Conservation (phyloP, 2,329 filamentous ascomycete species). For the Beauveria asiatica region DNA sequence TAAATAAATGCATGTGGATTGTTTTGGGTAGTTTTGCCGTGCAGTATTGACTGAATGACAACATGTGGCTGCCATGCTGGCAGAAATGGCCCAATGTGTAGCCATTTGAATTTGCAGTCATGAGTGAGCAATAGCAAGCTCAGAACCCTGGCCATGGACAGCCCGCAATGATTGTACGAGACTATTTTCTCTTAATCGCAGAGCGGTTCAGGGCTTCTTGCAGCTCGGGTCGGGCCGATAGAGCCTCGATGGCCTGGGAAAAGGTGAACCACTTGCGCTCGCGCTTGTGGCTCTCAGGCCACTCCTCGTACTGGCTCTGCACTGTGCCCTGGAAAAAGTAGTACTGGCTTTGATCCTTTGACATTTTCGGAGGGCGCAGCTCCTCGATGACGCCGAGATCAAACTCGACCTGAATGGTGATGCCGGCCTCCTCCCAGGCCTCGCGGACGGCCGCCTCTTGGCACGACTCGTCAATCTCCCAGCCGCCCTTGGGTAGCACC, state of each 20-base stretch:
- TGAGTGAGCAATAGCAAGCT: neutral
- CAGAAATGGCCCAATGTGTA: neutral
- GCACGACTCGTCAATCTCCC: constrained; percentile 89
- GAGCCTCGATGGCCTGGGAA: constrained; percentile 65
- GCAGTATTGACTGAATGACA: neutral
- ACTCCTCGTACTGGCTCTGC: constrained; percentile 71
- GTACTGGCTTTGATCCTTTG: constrained; percentile 57
- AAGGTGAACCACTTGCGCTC: constrained; percentile 86
- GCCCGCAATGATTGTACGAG: neutral
- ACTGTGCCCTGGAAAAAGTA: constrained; percentile 87
- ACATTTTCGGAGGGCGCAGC: constrained; percentile 67
- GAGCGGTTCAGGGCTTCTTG: constrained; percentile 79
- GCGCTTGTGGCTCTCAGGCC: constrained; percentile 92
- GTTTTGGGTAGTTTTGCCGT: neutral
- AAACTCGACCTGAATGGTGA: constrained; percentile 73
- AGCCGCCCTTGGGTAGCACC: constrained; percentile 96
- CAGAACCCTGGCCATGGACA: neutral
- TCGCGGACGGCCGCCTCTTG: constrained; percentile 79
- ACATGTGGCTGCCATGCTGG: neutral
- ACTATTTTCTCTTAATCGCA: constrained; percentile 45
- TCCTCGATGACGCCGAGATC: constrained; percentile 84
- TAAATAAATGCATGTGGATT: constrained; percentile 5
- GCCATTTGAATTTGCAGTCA: neutral
- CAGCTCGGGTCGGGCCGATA: constrained; percentile 76
- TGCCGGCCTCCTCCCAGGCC: constrained; percentile 97